phyloP scores from a whole-genome alignment of 2,329 filamentous ascomycete species.

The Drechslerella dactyloides region DNA sequence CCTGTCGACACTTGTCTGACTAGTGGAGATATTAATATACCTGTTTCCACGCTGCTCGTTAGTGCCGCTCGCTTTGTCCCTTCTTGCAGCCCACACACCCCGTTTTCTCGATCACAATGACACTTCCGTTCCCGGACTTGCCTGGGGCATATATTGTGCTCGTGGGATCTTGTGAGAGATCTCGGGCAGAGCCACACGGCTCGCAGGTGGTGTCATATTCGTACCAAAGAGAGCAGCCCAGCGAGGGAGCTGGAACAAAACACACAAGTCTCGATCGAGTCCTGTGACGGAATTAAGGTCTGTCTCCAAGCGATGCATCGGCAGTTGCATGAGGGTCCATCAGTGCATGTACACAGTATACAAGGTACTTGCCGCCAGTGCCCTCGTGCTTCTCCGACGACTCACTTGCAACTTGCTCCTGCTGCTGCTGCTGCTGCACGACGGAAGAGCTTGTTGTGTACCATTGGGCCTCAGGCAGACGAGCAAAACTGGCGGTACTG shows the following conservation, averaged over 20 bases:
- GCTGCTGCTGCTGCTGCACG: neutral
- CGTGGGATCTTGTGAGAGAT: constrained; percentile 5
- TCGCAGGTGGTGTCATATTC: constrained; percentile 36
- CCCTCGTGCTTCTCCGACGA: neutral
- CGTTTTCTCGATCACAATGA: neutral
- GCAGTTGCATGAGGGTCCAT: neutral
- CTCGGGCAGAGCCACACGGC: constrained; percentile 15
- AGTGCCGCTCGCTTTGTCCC: neutral
- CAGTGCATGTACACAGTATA: neutral
- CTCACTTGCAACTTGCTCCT: neutral
- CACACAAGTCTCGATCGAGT: neutral
- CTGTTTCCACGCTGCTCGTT: neutral
- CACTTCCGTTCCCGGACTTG: neutral
- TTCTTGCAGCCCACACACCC: neutral
- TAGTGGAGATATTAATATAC: neutral
- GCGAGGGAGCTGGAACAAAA: neutral
- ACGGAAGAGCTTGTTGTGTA: neutral
- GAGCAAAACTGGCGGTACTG: neutral
- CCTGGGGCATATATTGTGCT: neutral
- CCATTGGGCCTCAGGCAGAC: neutral
- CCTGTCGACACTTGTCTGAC: neutral
- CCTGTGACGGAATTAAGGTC: neutral
- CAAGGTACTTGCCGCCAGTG: neutral
- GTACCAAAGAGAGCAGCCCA: constrained; percentile 3
- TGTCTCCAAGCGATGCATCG: neutral